Evolutionary conservation across 345 rosid species (phyloP).

Genomic region (Linum tenue): DNA sequence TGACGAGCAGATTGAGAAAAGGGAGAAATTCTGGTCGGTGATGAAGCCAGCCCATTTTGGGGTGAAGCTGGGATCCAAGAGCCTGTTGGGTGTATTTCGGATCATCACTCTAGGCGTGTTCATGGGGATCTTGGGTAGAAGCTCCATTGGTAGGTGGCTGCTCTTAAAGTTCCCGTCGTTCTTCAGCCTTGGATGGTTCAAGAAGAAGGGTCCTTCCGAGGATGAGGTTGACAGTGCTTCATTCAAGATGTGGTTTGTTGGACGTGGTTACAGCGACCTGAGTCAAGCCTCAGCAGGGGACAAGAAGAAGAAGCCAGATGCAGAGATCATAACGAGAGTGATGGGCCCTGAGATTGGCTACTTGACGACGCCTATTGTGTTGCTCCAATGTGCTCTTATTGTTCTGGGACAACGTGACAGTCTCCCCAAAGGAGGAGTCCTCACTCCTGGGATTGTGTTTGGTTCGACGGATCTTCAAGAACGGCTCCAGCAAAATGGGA

Average conservation of each 20-base stretch:
- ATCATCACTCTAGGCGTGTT: conserved; percentile 43
- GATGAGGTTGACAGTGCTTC: conserved; percentile 73
- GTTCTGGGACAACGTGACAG: conserved; percentile 43
- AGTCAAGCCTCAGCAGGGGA: conserved; percentile 33
- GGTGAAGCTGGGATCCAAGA: conserved; percentile 57
- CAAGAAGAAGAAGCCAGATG: conserved; percentile 34
- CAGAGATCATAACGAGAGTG: conserved; percentile 60
- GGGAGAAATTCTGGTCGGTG: conserved; percentile 63
- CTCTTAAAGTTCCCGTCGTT: conserved; percentile 72
- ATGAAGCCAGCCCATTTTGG: conserved; percentile 74
- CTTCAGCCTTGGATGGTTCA: conserved; percentile 78
- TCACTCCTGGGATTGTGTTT: conserved; percentile 70
- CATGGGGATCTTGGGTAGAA: conserved; percentile 44
- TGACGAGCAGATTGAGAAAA: conserved; percentile 38
- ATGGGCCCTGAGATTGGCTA: conserved; percentile 89
- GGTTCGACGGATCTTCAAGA: conserved; percentile 71
- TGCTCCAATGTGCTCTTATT: conserved; percentile 62
- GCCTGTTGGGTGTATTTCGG: conserved; percentile 44
- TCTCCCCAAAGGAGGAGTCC: conserved; percentile 68
- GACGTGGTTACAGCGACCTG: conserved; percentile 55
- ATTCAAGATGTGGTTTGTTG: conserved; percentile 86
- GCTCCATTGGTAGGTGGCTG: conserved; percentile 64
- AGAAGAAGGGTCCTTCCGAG: conserved; percentile 68
- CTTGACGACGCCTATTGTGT: conserved; percentile 55
- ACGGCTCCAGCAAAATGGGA: conserved; percentile 58